These are phyloP conservation scores for Gautieria morchelliformis DNA, from an alignment of 768 basidiomycete genomes.

Conservation along the genomic window DNA sequence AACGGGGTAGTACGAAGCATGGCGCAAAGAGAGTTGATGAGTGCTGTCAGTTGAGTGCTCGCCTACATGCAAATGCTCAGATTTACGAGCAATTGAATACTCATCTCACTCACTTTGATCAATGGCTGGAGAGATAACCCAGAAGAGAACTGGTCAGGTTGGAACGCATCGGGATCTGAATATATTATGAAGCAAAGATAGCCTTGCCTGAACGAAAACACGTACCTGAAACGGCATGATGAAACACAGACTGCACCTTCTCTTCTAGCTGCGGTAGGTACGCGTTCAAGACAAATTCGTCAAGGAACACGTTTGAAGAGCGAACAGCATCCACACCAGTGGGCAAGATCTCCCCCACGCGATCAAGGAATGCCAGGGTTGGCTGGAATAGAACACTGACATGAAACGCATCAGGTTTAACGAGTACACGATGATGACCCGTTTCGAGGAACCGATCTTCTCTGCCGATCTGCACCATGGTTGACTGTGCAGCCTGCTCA, in stretches of 20 bases:
- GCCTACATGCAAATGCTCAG: slow-evolving; percentile 39
- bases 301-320: slow-evolving; percentile 64
- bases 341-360: slow-evolving; percentile 63
- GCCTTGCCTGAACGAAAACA: background rate
- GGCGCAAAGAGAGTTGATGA: slow-evolving; percentile 84
- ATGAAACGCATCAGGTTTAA: slow-evolving; percentile 89
- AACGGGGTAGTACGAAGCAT: slow-evolving; percentile 91
- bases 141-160: slow-evolving; percentile 62
- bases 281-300: slow-evolving; percentile 87
- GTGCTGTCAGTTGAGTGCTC: slow-evolving; percentile 72
- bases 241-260: slow-evolving; percentile 81
- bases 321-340: slow-evolving; percentile 56
- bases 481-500: slow-evolving; percentile 41
- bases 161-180: slow-evolving; percentile 77
- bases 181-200: background rate
- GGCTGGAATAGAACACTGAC: slow-evolving; percentile 93
- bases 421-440: slow-evolving; percentile 76
- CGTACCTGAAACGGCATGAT: slow-evolving; percentile 71
- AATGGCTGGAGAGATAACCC: slow-evolving; percentile 64
- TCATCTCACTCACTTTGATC: slow-evolving; percentile 47
- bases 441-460: slow-evolving; percentile 69
- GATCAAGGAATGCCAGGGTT: slow-evolving; percentile 74
- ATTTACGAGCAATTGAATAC: background rate
- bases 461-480: slow-evolving; percentile 47
- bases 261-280: slow-evolving; percentile 95